A percentile compares a stretch with the other conserved stretches of the same genome.
Evolutionary conservation across 352 stramenopile genomes (phyloP).

Genomic region (Aphanomyces euteiches): DNA sequence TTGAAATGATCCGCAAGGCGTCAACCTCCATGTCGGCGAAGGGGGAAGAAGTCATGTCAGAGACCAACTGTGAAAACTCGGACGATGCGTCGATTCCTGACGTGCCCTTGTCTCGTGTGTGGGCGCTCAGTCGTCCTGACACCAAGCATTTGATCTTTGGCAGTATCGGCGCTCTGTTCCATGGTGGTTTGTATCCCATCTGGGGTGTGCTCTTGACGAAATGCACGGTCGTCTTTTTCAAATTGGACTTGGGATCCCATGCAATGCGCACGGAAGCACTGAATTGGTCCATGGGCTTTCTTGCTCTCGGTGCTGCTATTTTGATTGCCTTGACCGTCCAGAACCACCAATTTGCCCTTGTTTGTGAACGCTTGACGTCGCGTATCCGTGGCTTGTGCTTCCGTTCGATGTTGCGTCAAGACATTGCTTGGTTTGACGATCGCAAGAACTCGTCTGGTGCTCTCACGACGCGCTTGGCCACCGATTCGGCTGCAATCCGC

Average conservation of each 20-base stretch:
- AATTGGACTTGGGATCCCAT: conserved; percentile 31
- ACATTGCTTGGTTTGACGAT: conserved; percentile 70
- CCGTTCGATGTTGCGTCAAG: conserved; percentile 49
- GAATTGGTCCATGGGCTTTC: conserved; percentile 39
- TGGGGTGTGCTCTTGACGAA: conserved; percentile 45
- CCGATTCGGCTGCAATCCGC: conserved; percentile 55
- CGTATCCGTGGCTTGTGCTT: conserved; percentile 39
- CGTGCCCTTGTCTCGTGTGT: conserved; percentile 39
- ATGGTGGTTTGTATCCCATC: conserved; percentile 39
- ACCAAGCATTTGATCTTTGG: conserved; percentile 43
- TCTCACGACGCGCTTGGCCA: conserved; percentile 50
- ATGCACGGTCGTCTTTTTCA: conserved; percentile 42
- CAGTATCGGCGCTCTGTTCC: conserved; percentile 35
- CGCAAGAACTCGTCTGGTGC: conserved; percentile 47
- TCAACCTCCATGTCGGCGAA: not conserved
- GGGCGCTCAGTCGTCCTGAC: conserved; percentile 45
- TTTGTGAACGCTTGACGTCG: conserved; percentile 39
- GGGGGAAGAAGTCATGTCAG: not conserved
- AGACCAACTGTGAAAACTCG: not conserved
- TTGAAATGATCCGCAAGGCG: not conserved
- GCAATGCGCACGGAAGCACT: conserved; percentile 36
- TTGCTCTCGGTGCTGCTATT: conserved; percentile 36
- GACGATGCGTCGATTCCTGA: not conserved
- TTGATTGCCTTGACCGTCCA: conserved; percentile 34
- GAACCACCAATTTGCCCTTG: conserved; percentile 43